Evolutionary conservation across 768 basidiomycete genomes (phyloP).

Genomic region (Tulasnella calospora): DNA sequence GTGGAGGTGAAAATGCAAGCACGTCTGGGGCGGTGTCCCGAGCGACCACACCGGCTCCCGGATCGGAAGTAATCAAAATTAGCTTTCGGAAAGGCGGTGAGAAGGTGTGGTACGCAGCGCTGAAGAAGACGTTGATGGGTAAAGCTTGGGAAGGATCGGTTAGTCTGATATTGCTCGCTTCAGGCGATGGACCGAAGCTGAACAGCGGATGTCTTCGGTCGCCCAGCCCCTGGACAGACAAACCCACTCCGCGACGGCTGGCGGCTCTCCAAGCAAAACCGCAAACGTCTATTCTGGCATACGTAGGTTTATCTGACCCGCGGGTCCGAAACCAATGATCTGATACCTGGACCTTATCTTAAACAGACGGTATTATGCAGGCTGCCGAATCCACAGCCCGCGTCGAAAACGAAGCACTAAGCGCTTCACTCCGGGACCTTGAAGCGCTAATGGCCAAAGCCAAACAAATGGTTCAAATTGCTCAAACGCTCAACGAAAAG

Average conservation of each 20-base stretch:
- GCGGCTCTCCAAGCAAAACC: neutral
- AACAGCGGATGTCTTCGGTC: neutral
- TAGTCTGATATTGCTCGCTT: neutral
- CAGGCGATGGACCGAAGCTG: too few species aligned
- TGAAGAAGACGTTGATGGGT: slow-evolving; percentile 63
- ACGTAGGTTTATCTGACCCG: slow-evolving; percentile 27
- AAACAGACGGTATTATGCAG: slow-evolving; percentile 72
- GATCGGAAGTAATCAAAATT: slow-evolving; percentile 59
- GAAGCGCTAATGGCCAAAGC: slow-evolving; percentile 89
- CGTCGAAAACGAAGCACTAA: slow-evolving; percentile 59
- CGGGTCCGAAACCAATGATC: slow-evolving; percentile 26
- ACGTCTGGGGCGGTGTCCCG: slow-evolving; percentile 63
- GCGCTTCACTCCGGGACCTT: slow-evolving; percentile 75
- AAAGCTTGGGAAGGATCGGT: slow-evolving; percentile 67
- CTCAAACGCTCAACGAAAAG: slow-evolving; percentile 80
- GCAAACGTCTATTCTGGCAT: slow-evolving; percentile 26
- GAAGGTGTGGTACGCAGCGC: slow-evolving; percentile 68
- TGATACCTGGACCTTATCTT: too few species aligned
- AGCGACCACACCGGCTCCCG: slow-evolving; percentile 47
- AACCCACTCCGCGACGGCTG: neutral
- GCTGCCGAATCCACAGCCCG: slow-evolving; percentile 65
- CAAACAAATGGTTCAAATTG: slow-evolving; percentile 85
- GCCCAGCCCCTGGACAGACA: neutral
- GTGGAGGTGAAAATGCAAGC: neutral
- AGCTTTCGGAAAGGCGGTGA: slow-evolving; percentile 92